These are phyloP conservation scores for Venturia aucupariae DNA, from an alignment of 2,329 filamentous ascomycete species.

Conservation along the genomic window DNA sequence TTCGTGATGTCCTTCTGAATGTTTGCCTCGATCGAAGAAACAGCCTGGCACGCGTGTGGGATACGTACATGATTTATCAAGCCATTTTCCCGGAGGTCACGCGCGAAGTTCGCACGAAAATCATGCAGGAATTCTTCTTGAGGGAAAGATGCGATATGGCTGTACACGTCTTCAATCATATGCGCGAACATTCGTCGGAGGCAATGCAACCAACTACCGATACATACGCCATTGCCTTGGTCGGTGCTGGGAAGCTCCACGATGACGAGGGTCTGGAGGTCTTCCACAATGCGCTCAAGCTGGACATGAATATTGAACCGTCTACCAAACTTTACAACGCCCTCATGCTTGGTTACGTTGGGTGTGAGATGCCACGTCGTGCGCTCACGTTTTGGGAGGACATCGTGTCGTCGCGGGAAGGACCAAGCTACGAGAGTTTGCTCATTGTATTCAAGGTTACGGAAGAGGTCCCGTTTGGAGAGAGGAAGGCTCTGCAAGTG, in stretches of 20 bases:
- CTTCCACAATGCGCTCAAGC: conserved; percentile 88
- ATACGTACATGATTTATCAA: conserved; percentile 49
- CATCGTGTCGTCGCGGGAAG: conserved; percentile 74
- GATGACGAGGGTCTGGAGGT: conserved; percentile 60
- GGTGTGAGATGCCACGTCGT: conserved; percentile 54
- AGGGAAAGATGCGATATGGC: conserved; percentile 77
- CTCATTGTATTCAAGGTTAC: conserved; percentile 74
- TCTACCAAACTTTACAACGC: conserved; percentile 72
- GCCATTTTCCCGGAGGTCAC: conserved; percentile 54
- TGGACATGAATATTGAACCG: conserved; percentile 72
- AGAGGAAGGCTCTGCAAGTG: conserved; percentile 43
- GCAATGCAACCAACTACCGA: conserved; percentile 58
- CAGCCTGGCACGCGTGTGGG: conserved; percentile 53
- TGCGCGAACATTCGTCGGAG: conserved; percentile 66
- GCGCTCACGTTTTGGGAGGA: conserved; percentile 77
- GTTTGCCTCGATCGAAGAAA: conserved; percentile 61
- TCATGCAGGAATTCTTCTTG: conserved; percentile 78
- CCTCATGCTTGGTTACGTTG: conserved; percentile 76
- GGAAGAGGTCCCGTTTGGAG: conserved; percentile 47
- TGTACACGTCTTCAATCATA: conserved; percentile 78
- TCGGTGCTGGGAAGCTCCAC: conserved; percentile 56
- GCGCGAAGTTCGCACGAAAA: conserved; percentile 52
- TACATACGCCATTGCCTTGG: conserved; percentile 69
- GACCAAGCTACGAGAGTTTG: conserved; percentile 73
- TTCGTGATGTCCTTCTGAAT: conserved; percentile 56